Conservation (phyloP, 2,329 filamentous ascomycete species). For the Botrytis fabae region DNA sequence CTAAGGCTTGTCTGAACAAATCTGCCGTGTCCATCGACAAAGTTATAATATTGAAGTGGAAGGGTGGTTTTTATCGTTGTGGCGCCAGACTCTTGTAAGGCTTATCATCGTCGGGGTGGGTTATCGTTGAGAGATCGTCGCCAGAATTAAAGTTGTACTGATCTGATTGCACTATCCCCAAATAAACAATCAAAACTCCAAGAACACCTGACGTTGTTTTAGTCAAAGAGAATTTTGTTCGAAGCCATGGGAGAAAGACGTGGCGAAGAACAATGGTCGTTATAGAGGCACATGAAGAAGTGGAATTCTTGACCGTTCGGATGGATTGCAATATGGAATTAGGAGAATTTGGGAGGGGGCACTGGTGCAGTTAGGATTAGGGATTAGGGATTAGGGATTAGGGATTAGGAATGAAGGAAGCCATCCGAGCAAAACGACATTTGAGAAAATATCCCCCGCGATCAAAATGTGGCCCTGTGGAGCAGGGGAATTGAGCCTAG, state of each 20-base stretch:
- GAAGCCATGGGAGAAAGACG: background rate
- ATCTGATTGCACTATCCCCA: background rate
- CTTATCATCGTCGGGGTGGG: conserved; percentile 34
- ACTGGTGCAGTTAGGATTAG: background rate
- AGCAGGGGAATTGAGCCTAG: background rate
- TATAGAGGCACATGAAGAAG: background rate
- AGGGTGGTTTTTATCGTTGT: conserved; percentile 19
- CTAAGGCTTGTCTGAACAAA: conserved; percentile 60
- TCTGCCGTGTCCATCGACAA: conserved; percentile 58
- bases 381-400: background rate
- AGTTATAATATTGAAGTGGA: background rate
- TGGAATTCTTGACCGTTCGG: conserved; percentile 8
- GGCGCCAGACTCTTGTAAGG: conserved; percentile 26
- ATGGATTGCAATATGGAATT: background rate
- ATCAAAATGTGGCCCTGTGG: conserved; percentile 10
- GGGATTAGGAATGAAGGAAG: background rate
- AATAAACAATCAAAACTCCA: background rate
- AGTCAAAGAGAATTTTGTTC: background rate
- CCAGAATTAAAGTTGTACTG: conserved; percentile 15
- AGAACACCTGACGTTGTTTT: conserved; percentile 18
- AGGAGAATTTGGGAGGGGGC: background rate
- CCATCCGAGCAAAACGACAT: conserved; percentile 3
- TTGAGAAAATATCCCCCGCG: conserved; percentile 19
- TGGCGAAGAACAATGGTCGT: background rate
- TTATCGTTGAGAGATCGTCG: conserved; percentile 17